Evolutionary conservation across 2,329 filamentous ascomycete genomes (phyloP), one percentile per base, ranked within the genome.

Genomic region (Basipetospora sp.): DNA sequence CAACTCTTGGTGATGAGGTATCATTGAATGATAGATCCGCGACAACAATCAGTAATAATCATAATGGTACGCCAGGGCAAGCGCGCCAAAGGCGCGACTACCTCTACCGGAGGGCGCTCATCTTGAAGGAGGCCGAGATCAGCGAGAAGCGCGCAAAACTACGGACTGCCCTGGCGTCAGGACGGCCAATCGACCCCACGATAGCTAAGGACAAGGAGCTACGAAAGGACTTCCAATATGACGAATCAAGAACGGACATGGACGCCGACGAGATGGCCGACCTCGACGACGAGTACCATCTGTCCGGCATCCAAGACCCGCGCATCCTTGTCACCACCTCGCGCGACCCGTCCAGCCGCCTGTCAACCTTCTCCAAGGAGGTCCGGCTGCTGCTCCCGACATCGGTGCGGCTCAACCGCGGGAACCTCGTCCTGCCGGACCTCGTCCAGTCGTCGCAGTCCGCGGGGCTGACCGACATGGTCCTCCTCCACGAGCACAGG

Each of bases 341-440:
- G 32, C 74, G 90, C 52, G 81, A 88, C 47, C 88, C 90, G 15
- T 88, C 80, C 20, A 80, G 82, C 34, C 71, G 90, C 38, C 67
- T 98, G 8, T 72, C 76, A n/a, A 78, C 84, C 1, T 98, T 98
- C 52, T 80, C 85, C 20, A 96, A 98, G 55, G 90, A 96, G 56
- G 80, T 94, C 38, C 69, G 86, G 36, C 64, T 93, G 15, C 63
- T 93, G 5, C 65, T 93, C 1, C 88, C 87, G 0, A 94, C 87
- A 0, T 72, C 79, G 0, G 87, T 94, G 43, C 74, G 88, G 8
- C 60, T 96, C 38, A 98, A 98, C 56, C 76, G 90, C 55, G 90
- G 90, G 53, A 94, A 90, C 45, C 67, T 92, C 20, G 77, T 96
- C 43, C 64, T 96, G 8, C 80, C 81, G 3, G 88, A 93, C 49